phyloP scores from a whole-genome alignment of 805 yeast species.

The Brettanomyces custersianus region DNA sequence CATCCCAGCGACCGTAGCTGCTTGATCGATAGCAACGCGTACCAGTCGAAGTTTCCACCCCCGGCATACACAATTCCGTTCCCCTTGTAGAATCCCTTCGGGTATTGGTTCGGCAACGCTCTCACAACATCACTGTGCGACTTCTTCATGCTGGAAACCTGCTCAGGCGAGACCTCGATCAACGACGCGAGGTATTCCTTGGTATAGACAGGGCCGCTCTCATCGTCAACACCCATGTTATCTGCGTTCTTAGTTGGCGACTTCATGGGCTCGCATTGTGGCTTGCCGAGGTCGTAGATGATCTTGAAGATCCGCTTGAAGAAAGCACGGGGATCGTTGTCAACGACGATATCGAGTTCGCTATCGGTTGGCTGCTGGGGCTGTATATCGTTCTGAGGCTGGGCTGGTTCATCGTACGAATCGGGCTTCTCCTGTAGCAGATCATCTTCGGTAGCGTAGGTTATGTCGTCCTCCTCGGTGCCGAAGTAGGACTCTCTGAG shows the following conservation, averaged over 20 bases:
- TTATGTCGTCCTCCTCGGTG: not conserved
- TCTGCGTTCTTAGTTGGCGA: slow-evolving; percentile 2
- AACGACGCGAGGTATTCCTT: slow-evolving; percentile 1
- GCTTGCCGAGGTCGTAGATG: too few relatives aligned
- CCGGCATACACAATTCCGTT: slow-evolving; percentile 62
- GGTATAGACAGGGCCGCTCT: not conserved
- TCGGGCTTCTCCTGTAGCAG: too few relatives aligned
- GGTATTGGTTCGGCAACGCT: slow-evolving; percentile 24
- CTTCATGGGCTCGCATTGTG: too few relatives aligned
- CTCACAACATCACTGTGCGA: slow-evolving; percentile 40
- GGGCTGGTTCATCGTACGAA: too few relatives aligned
- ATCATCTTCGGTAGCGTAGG: not conserved
- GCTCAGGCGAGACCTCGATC: slow-evolving; percentile 1
- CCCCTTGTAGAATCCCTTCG: not conserved
- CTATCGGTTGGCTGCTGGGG: too few relatives aligned
- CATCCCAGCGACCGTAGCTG: slow-evolving; percentile 57
- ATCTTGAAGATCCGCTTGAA: too few relatives aligned
- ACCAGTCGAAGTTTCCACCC: slow-evolving; percentile 69
- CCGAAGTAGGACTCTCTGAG: too few relatives aligned
- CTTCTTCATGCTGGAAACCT: slow-evolving; percentile 30
- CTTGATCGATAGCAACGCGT: slow-evolving; percentile 53
- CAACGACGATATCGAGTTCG: too few relatives aligned
- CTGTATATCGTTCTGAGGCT: too few relatives aligned
- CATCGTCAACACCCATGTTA: not conserved
- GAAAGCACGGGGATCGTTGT: too few relatives aligned